A percentile compares a stretch with the other conserved stretches of the same genome.
Evolutionary conservation across 305 asterid species (phyloP).

Genomic region (Solanum hybrid): DNA sequence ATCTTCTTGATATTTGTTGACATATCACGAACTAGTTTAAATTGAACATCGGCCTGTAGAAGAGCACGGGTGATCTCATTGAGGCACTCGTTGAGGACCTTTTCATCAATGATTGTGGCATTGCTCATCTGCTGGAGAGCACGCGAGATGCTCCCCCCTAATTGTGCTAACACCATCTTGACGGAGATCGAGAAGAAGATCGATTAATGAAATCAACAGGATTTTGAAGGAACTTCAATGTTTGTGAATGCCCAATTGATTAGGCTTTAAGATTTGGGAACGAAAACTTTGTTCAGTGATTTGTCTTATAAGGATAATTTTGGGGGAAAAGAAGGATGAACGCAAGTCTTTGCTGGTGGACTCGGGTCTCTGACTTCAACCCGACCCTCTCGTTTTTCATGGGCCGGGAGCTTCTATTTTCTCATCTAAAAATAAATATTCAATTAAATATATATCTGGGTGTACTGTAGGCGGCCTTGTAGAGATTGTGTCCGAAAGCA

Average conservation of each 20-base stretch:
- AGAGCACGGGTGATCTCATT: slow-evolving; percentile 94
- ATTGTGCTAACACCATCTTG: slow-evolving; percentile 87
- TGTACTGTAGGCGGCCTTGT: background rate
- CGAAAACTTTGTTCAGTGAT: background rate
- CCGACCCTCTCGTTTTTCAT: background rate
- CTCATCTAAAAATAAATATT: background rate
- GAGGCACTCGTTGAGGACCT: slow-evolving; percentile 78
- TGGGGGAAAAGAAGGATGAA: background rate
- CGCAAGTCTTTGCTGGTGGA: background rate
- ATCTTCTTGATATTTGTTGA: slow-evolving; percentile 72
- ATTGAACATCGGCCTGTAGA: slow-evolving; percentile 83
- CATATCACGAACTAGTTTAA: slow-evolving; percentile 81
- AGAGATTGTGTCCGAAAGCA: background rate
- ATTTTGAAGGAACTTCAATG: background rate
- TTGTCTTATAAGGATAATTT: background rate
- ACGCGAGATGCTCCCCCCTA: slow-evolving; percentile 88
- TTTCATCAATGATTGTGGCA: slow-evolving; percentile 90
- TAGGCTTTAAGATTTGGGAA: background rate
- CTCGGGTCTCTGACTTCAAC: background rate
- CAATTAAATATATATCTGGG: background rate
- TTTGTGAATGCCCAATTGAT: background rate
- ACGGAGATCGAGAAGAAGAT: background rate
- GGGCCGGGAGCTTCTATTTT: background rate
- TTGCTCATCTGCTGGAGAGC: slow-evolving; percentile 99
- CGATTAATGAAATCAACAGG: background rate